A percentile compares a stretch with the other conserved stretches of the same genome.
These are phyloP conservation scores for Blakeslea trispora DNA, from an alignment of 371 early-diverging fungal genomes.

Conservation along the genomic window DNA sequence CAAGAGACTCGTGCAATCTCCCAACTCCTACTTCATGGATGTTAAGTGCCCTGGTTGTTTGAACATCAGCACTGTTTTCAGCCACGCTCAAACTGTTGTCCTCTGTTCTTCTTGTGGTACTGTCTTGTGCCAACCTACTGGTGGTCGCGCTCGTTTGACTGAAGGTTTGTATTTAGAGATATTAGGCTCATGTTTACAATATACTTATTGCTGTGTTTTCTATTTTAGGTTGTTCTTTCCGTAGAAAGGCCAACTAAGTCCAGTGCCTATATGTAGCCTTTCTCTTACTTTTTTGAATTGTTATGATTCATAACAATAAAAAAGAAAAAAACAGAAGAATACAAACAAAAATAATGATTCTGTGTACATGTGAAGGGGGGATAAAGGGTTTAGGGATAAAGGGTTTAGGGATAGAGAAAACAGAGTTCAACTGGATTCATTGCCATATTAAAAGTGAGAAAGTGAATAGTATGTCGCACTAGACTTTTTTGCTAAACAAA, in stretches of 20 bases:
- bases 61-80: constrained; percentile 96
- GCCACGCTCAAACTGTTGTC: constrained; percentile 99
- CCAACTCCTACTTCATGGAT: constrained; percentile 99
- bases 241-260: constrained; percentile 22
- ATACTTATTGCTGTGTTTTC: not conserved
- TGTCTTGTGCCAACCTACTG: constrained; percentile 98
- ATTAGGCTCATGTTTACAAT: too few relatives aligned
- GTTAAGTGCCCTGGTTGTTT: constrained; percentile 99
- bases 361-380: too few relatives aligned
- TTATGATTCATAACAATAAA: not conserved
- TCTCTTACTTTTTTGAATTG: not conserved
- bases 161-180: constrained; percentile 54
- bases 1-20: constrained; percentile 98
- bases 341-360: not conserved
- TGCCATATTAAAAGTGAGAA: too few relatives aligned
- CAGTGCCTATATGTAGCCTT: too few relatives aligned
- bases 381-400: too few relatives aligned
- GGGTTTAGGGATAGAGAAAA: too few relatives aligned
- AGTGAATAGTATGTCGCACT: too few relatives aligned
- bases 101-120: constrained; percentile 94
- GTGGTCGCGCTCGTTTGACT: constrained; percentile 97
- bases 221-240: constrained; percentile 13
- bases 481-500: too few relatives aligned
- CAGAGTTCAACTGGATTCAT: too few relatives aligned
- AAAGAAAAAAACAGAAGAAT: constrained; percentile 1